Evolutionary conservation across 768 basidiomycete genomes (phyloP), one percentile per base, ranked within the genome.

Genomic region (Tylopilus rubrobrunneus): DNA sequence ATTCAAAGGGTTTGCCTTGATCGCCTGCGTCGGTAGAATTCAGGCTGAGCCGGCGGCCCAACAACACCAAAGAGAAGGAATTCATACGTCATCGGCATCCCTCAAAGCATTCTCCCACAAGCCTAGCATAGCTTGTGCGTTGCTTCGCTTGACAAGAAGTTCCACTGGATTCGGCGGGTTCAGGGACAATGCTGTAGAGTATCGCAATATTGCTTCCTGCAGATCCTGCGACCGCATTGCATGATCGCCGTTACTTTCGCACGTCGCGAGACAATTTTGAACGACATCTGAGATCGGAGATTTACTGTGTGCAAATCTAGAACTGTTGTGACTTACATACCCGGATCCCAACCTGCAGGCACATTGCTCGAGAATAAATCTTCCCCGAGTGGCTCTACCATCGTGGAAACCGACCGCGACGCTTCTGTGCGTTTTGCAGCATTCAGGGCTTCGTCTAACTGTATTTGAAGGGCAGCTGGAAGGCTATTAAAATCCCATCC

Each of bases 401-500:
- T 29, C 12, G 33, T 17, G 19, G 47, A 15, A 36, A 49, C 25
- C 2, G 40, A 17, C 1, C n/a, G 25, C 4, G 11, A 11, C 7
- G 34, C 25, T 28, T 42, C 40, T 5, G 23, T 11, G 5, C 19
- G 14, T 5, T 49, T 44, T 2, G 23, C 17, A 12, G 21, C 51
- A 48, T 31, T 1, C 21, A 36, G 19, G 9, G 55, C 41, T 48
- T 43, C 27, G 14, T n/a, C 28, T 15, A 52, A 37, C 2, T 19
- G 44, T 7, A 31, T 3, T 9, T 45, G 39, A 23, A 55, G 42
- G 2, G 36, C 41, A 8, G n/a, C 2, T 3, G 23, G 10, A 11
- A 54, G 56, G 14, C 36, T n/a, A 1, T 61, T 52, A 44, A 62
- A 54, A n/a, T 50, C n/a, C 60, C 60, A 61, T 0, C 52, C 60